These are phyloP conservation scores for Dactylonectria macrodidyma DNA, from an alignment of 2,329 filamentous ascomycete genomes.

Conservation along the genomic window DNA sequence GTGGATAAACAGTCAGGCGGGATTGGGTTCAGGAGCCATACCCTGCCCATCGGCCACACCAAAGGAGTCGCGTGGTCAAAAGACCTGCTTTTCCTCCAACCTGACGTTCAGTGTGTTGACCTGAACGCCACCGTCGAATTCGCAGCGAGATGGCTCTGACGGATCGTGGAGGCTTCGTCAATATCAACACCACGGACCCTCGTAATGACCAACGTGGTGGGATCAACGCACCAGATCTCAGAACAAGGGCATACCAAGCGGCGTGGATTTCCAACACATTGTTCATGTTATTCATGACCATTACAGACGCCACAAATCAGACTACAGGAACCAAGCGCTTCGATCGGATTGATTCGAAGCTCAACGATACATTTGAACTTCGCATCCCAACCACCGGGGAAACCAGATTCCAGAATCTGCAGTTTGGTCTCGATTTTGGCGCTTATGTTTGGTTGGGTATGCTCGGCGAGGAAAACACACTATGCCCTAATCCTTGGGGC, in stretches of 20 bases:
- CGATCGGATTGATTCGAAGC: slow-evolving; percentile 30
- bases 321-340: slow-evolving; percentile 25
- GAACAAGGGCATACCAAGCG: slow-evolving; percentile 58
- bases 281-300: slow-evolving; percentile 57
- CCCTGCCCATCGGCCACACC: slow-evolving; percentile 49
- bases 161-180: slow-evolving; percentile 60
- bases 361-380: slow-evolving; percentile 30
- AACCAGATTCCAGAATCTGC: background rate
- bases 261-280: slow-evolving; percentile 60
- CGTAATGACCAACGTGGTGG: slow-evolving; percentile 47
- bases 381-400: slow-evolving; percentile 13
- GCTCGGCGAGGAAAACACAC: background rate
- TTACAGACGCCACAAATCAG: slow-evolving; percentile 48
- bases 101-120: slow-evolving; percentile 60
- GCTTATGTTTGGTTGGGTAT: slow-evolving; percentile 12
- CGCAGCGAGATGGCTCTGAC: slow-evolving; percentile 52
- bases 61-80: slow-evolving; percentile 61
- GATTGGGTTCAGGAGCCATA: slow-evolving; percentile 63
- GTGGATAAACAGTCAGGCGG: slow-evolving; percentile 59
- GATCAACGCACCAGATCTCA: slow-evolving; percentile 55
- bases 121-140: slow-evolving; percentile 61
- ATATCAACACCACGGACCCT: slow-evolving; percentile 55
- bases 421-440: slow-evolving; percentile 29
- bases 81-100: slow-evolving; percentile 63
- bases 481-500: background rate